Conservation (phyloP, 768 basidiomycete species). For the Termitomyces sp. region DNA sequence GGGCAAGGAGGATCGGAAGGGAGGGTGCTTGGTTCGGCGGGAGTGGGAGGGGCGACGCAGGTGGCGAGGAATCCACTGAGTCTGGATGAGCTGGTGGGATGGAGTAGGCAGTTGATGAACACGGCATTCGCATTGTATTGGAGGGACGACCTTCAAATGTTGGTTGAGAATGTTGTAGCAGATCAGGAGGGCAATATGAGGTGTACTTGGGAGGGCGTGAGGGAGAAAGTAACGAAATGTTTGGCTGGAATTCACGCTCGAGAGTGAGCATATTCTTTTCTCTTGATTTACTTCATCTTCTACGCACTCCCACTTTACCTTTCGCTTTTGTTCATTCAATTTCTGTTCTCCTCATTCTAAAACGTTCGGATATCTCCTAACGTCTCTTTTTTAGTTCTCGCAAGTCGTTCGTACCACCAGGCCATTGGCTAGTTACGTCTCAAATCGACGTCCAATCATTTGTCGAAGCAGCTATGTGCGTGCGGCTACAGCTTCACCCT, state of each 20-base stretch:
- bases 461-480: conserved; percentile 82
- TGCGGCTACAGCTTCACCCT: background rate
- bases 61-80: conserved; percentile 67
- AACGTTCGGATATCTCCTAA: background rate
- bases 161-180: conserved; percentile 11
- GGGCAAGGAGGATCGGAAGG: background rate
- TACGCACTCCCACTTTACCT: too few species aligned
- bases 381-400: conserved; percentile 53
- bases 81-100: conserved; percentile 72
- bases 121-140: conserved; percentile 72
- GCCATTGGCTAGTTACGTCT: conserved; percentile 75
- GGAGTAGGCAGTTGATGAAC: conserved; percentile 77
- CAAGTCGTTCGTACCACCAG: conserved; percentile 72
- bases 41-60: background rate
- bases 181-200: conserved; percentile 23
- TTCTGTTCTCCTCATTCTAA: background rate
- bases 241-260: conserved; percentile 79
- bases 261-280: conserved; percentile 60
- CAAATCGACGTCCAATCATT: conserved; percentile 52
- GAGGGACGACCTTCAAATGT: conserved; percentile 32
- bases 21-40: background rate
- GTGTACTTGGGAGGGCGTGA: conserved; percentile 60
- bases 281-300: too few species aligned
- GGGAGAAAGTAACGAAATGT: conserved; percentile 74
- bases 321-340: too few species aligned